Base-by-base conservation (phyloP, 2,329 filamentous ascomycete species). In the Penicillium brasilianum region DNA sequence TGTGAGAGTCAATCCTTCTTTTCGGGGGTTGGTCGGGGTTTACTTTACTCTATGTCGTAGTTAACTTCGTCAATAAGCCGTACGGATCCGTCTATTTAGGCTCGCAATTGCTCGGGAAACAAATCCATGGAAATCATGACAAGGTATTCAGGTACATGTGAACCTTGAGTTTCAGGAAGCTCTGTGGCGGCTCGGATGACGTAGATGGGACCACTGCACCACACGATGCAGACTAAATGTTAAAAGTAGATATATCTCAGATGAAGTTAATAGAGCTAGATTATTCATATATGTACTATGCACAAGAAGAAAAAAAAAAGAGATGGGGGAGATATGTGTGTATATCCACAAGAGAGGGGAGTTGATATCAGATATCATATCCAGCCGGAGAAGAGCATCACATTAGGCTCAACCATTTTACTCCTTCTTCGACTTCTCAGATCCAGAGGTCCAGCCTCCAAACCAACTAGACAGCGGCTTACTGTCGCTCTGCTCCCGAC, bases 351-450 rank as follows among this genome's bases (percentile, higher is more conserved):
- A 11, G 39, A 18, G 44, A 44, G 41, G 52, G 25, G 53, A 34
- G n/a, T 51, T 36, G 25, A 16, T 8, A 20, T 41, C 11, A 16
- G 30, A 36, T 20, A 20, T 22, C 28, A 36, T 22, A n/a, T 22
- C 1, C 39, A 13, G 46, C 14, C 20, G 10, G n/a, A 53, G 36
- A 41, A 28, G 22, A 36, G n/a, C 49, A 16, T 25, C 18, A 18
- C 13, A 11, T 18, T 37, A 14, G 25, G 28, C 10, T 44, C 14
- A 11, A 41, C 9, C 37, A 28, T 14, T 30, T 64, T 56, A 69
- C 28, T 70, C 67, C 52, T 67, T 67, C 61, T 70, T 70, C 22
- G 66, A 57, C 54, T 65, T 66, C 11, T 61, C 61, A 14, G 52
- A 43, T 7, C 43, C 62, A n/a, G 60, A 59, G 30, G 41, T 37